Percentiles rank a stretch among this genome's conserved stretches.
Conservation (phyloP, 208 protist genomes). For the Wallacemonas collosoma region DNA sequence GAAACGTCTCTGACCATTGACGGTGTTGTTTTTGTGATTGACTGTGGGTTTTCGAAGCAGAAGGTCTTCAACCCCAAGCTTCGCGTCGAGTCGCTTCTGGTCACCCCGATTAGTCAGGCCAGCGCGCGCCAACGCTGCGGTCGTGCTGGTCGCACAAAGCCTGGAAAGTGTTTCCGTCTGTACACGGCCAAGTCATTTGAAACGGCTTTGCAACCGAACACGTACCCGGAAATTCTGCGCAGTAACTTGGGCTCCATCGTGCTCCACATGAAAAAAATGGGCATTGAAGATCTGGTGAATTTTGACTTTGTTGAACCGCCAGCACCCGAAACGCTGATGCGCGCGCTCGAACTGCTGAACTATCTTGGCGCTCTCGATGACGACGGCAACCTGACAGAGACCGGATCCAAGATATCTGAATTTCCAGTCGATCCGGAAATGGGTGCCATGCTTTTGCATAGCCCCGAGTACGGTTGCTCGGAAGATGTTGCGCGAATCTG, state of each 20-base stretch:
- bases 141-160: conserved; percentile 93
- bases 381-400: conserved; percentile 95
- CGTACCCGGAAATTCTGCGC: conserved; percentile 98
- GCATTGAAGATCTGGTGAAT: conserved; percentile 97
- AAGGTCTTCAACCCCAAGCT: conserved; percentile 98
- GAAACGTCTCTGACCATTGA: conserved; percentile 99
- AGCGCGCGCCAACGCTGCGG: conserved; percentile 96
- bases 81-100: conserved; percentile 97
- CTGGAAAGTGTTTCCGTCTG: conserved; percentile 98
- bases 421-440: conserved; percentile 98
- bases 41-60: conserved; percentile 98
- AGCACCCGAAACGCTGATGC: conserved; percentile 93
- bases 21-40: conserved; percentile 98
- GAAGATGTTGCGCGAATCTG: conserved; percentile 98
- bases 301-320: conserved; percentile 99
- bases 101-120: conserved; percentile 97
- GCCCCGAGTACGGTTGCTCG: conserved; percentile 93
- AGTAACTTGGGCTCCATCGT: conserved; percentile 97
- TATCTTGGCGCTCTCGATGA: conserved; percentile 97
- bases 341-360: conserved; percentile 95
- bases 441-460: conserved; percentile 96
- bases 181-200: conserved; percentile 97
- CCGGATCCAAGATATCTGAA: conserved; percentile 96
- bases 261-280: conserved; percentile 97
- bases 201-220: conserved; percentile 91